Conservation (phyloP, 1,284 basidiomycete species). For the Lignosus rhinocerotis region DNA sequence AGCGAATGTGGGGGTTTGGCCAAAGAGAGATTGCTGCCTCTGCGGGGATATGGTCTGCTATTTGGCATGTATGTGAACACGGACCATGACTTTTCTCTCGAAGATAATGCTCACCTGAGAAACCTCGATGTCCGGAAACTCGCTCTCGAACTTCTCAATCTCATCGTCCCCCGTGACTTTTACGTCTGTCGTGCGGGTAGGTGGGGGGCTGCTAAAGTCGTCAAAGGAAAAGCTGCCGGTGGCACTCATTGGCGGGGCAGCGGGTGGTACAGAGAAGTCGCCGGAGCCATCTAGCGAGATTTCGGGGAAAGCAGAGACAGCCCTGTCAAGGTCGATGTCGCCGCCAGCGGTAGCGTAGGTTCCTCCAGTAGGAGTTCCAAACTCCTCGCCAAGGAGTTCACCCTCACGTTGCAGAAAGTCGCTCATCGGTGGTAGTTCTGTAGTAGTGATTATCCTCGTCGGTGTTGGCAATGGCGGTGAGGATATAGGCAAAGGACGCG, state of each 20-base stretch:
- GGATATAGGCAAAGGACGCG: background rate
- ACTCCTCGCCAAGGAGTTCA: constrained; percentile 37
- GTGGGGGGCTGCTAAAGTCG: constrained; percentile 55
- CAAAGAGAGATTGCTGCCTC: constrained; percentile 42
- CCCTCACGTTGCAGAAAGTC: constrained; percentile 39
- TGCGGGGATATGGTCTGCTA: constrained; percentile 11
- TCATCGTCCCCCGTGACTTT: constrained; percentile 88
- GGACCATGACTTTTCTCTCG: background rate
- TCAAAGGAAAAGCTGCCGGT: constrained; percentile 61
- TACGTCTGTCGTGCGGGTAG: constrained; percentile 48
- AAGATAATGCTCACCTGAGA: constrained; percentile 45
- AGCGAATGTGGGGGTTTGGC: constrained; percentile 58
- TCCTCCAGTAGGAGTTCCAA: constrained; percentile 32
- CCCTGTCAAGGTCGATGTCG: constrained; percentile 76
- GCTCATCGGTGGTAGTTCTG: constrained; percentile 25
- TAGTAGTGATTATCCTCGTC: too few relatives aligned
- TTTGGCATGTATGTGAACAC: background rate
- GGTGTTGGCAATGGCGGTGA: background rate
- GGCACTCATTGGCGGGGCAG: constrained; percentile 28
- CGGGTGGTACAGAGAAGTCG: constrained; percentile 47
- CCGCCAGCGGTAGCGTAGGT: constrained; percentile 34
- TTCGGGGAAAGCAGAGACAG: constrained; percentile 84
- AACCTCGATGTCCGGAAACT: constrained; percentile 86
- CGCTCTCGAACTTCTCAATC: constrained; percentile 86
- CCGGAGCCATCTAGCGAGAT: constrained; percentile 69